Conservation (phyloP, 2,329 filamentous ascomycete genomes). For the Pezicula radicicola region DNA sequence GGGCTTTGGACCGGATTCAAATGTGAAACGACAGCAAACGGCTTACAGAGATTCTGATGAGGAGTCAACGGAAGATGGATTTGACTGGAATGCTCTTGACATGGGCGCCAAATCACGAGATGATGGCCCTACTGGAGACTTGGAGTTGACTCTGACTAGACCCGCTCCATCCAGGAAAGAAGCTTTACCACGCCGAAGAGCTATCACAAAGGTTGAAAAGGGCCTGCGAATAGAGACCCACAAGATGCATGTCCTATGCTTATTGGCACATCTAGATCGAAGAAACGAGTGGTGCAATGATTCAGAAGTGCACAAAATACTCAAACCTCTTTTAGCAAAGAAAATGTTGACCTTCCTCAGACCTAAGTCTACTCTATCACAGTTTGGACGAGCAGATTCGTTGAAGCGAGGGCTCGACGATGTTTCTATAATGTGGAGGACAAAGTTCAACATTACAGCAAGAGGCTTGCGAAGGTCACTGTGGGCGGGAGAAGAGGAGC, state of each 20-base stretch:
- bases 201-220: constrained; percentile 51
- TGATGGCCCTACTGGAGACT: constrained; percentile 21
- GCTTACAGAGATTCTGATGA: constrained; percentile 49
- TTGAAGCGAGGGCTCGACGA: constrained; percentile 77
- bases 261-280: constrained; percentile 72
- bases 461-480: constrained; percentile 66
- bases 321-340: constrained; percentile 63
- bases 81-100: constrained; percentile 62
- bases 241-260: constrained; percentile 79
- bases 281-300: constrained; percentile 93
- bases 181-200: constrained; percentile 17
- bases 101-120: constrained; percentile 28
- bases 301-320: constrained; percentile 57
- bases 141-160: constrained; percentile 30
- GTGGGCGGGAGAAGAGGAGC: constrained; percentile 70
- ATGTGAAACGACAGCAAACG: constrained; percentile 27
- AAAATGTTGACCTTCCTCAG: constrained; percentile 67
- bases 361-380: constrained; percentile 62
- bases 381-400: constrained; percentile 73
- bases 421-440: constrained; percentile 63
- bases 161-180: constrained; percentile 8
- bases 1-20: constrained; percentile 10
- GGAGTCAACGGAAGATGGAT: constrained; percentile 49
- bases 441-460: constrained; percentile 68
- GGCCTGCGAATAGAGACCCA: constrained; percentile 70